Conservation (phyloP, 202 grass and related monocot species). For the Brachypodium distachyon region DNA sequence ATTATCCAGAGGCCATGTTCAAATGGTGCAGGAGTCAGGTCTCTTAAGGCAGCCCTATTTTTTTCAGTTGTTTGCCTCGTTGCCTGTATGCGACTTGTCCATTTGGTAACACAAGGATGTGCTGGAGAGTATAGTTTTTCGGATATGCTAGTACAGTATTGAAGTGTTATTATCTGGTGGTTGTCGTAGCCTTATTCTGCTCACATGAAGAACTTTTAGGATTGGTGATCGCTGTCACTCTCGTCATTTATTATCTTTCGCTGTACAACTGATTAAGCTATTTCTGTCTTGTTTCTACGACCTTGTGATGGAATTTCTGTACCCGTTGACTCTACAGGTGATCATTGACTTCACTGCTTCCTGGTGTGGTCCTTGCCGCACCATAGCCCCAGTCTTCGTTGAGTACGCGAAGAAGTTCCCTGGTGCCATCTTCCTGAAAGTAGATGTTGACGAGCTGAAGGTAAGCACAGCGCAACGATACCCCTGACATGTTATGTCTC, state of each 20-base stretch:
- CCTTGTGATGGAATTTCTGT: neutral
- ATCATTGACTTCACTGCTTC: constrained; percentile 73
- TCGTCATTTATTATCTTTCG: neutral
- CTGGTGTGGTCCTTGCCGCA: constrained; percentile 67
- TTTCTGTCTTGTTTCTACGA: neutral
- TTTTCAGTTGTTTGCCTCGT: neutral
- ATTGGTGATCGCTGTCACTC: neutral
- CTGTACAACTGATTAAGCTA: neutral
- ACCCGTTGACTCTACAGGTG: constrained; percentile 24
- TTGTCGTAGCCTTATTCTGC: neutral
- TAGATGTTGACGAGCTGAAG: constrained; percentile 68
- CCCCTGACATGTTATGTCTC: no score
- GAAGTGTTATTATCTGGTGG: neutral
- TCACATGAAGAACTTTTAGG: neutral
- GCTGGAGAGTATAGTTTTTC: neutral
- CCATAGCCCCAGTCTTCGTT: constrained; percentile 38
- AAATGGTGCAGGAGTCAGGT: neutral
- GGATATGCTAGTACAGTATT: neutral
- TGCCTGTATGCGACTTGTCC: no score
- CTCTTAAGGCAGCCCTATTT: no score
- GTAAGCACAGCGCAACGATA: neutral
- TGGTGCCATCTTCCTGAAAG: constrained; percentile 45
- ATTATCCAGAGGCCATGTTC: neutral
- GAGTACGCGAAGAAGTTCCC: constrained; percentile 34
- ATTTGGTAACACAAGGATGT: no score